phyloP scores from a whole-genome alignment of 306 rosid genomes.

The Prunus davidiana region DNA sequence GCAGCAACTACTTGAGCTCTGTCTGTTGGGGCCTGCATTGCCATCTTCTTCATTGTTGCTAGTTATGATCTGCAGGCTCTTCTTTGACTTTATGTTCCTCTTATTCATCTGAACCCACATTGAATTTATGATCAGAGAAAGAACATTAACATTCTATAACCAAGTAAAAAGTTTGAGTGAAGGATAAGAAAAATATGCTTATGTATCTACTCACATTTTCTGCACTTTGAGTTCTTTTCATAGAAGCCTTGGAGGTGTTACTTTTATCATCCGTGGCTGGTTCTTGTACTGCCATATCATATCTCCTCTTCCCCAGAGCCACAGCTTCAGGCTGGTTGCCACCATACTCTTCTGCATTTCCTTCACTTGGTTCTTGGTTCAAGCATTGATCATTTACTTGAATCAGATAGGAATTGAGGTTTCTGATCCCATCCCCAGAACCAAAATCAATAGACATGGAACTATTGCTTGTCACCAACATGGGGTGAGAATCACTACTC shows the following conservation, averaged over 20 bases:
- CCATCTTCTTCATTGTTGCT: conserved; percentile 46
- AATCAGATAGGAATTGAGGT: conserved; percentile 15
- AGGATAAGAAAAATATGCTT: neutral
- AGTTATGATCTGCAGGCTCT: conserved; percentile 40
- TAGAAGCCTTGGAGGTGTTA: conserved; percentile 21
- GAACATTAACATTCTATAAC: neutral
- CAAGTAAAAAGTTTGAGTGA: neutral
- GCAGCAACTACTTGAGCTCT: conserved; percentile 54
- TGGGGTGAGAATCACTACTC: conserved; percentile 24
- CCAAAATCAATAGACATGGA: conserved; percentile 32
- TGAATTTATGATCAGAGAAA: conserved; percentile 13
- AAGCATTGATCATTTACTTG: conserved; percentile 31
- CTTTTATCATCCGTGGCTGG: conserved; percentile 16
- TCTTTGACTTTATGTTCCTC: conserved; percentile 45
- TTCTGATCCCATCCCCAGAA: conserved; percentile 30
- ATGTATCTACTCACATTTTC: conserved; percentile 40
- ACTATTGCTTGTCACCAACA: conserved; percentile 17
- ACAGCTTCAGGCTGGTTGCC: conserved; percentile 8
- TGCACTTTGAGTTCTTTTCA: conserved; percentile 45
- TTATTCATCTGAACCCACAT: conserved; percentile 40
- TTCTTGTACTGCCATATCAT: conserved; percentile 23
- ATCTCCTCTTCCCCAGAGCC: conserved; percentile 16
- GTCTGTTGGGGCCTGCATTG: conserved; percentile 30
- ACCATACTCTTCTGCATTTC: conserved; percentile 28
- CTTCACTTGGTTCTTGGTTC: conserved; percentile 35